phyloP scores from a whole-genome alignment of 2,329 filamentous ascomycete genomes.

The Coccinonectria pachysandricola region DNA sequence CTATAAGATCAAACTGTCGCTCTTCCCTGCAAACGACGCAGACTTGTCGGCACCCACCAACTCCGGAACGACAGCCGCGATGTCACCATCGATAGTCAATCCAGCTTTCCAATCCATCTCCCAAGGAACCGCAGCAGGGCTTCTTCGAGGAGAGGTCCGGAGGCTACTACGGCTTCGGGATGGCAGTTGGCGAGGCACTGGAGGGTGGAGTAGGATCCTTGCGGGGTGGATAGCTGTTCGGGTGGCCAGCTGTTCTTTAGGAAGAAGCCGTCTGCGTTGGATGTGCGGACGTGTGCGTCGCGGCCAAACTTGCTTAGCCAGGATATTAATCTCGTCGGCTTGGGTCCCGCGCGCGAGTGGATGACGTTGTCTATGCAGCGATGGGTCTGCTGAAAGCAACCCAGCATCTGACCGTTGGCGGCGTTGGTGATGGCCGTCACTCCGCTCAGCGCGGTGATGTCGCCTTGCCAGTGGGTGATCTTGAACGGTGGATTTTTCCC shows the following conservation, averaged over 20 bases:
- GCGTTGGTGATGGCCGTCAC: slow-evolving; percentile 15
- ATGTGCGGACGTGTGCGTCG: slow-evolving; percentile 10
- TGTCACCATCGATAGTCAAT: too few species aligned
- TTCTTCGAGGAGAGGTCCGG: too few species aligned
- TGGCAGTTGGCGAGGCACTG: slow-evolving; percentile 14
- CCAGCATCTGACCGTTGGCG: slow-evolving; percentile 10
- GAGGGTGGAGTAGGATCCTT: slow-evolving; percentile 6
- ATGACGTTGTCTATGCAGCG: slow-evolving; percentile 17
- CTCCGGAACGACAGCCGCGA: too few species aligned
- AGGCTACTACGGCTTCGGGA: too few species aligned
- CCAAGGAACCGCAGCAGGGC: too few species aligned
- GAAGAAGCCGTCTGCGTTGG: slow-evolving; percentile 8
- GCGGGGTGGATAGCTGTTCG: slow-evolving; percentile 7
- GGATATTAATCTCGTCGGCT: slow-evolving; percentile 6
- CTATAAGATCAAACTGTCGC: too few species aligned
- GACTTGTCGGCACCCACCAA: too few species aligned
- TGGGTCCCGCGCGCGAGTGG: slow-evolving; percentile 9
- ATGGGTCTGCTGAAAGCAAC: slow-evolving; percentile 15
- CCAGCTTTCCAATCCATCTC: too few species aligned
- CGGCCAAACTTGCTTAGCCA: slow-evolving; percentile 6
- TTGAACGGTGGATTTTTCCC: too few species aligned
- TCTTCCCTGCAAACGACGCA: too few species aligned
- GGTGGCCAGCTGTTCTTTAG: slow-evolving; percentile 5
- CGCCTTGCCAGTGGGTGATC: slow-evolving; percentile 10
- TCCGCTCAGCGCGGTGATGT: slow-evolving; percentile 9